Evolutionary conservation across 257 asterid genomes (phyloP).

Genomic region (Ilex aquifolium): DNA sequence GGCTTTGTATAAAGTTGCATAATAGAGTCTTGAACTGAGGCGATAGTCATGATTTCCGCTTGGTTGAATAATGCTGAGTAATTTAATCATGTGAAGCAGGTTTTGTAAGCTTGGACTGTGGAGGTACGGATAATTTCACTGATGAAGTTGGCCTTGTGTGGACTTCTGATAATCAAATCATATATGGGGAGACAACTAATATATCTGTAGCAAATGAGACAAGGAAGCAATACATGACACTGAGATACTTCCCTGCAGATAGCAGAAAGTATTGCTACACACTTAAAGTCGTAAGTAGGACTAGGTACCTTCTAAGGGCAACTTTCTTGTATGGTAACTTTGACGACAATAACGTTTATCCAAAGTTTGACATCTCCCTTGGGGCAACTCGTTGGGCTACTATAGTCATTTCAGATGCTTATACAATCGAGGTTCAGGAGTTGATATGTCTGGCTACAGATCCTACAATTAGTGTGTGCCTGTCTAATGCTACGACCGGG

Average conservation of each 20-base stretch:
- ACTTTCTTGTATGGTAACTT: constrained; percentile 88
- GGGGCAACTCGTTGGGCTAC: constrained; percentile 97
- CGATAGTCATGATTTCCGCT: not conserved
- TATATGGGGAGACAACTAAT: constrained; percentile 46
- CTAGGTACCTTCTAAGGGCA: constrained; percentile 83
- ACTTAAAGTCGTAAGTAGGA: constrained; percentile 61
- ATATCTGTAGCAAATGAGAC: constrained; percentile 60
- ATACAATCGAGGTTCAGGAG: constrained; percentile 66
- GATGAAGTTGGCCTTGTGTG: constrained; percentile 75
- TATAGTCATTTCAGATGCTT: constrained; percentile 80
- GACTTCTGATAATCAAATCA: constrained; percentile 60
- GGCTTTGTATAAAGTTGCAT: not conserved
- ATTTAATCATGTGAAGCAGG: constrained; percentile 42
- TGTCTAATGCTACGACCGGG: constrained; percentile 98
- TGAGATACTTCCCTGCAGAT: constrained; percentile 88
- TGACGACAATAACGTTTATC: constrained; percentile 68
- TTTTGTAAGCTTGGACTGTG: constrained; percentile 86
- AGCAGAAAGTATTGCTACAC: constrained; percentile 79
- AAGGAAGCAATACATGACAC: constrained; percentile 56
- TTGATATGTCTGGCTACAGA: constrained; percentile 81
- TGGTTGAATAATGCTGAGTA: constrained; percentile 2
- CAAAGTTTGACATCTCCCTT: constrained; percentile 83
- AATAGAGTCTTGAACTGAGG: not conserved
- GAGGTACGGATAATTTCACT: constrained; percentile 63
- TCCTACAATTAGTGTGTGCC: constrained; percentile 70